Evolutionary conservation across 257 asterid species (phyloP).

Genomic region (Nicotiana attenuata): DNA sequence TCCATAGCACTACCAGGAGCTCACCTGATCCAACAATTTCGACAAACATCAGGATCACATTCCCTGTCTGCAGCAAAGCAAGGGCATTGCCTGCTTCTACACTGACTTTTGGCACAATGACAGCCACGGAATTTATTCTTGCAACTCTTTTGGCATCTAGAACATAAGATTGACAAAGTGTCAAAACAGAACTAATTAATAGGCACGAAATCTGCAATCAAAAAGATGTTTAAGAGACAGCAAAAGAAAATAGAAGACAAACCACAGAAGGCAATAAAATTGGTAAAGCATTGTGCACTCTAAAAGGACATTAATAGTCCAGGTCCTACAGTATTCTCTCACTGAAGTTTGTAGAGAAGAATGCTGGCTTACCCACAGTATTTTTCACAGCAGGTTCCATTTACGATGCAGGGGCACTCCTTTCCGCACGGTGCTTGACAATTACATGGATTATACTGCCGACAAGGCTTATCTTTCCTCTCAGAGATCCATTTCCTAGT

Average conservation of each 20-base stretch:
- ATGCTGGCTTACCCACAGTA: slow-evolving; percentile 80
- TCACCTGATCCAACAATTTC: slow-evolving; percentile 96
- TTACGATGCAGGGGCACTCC: slow-evolving; percentile 78
- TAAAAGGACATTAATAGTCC: background rate
- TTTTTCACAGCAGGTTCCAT: slow-evolving; percentile 91
- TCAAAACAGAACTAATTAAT: background rate
- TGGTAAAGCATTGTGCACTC: background rate
- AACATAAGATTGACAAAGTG: slow-evolving; percentile 14
- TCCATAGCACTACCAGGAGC: slow-evolving; percentile 13
- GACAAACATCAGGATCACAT: slow-evolving; percentile 97
- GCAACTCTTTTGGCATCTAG: slow-evolving; percentile 91
- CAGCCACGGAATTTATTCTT: slow-evolving; percentile 96
- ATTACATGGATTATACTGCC: slow-evolving; percentile 91
- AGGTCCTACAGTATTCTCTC: background rate
- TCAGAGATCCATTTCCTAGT: slow-evolving; percentile 83
- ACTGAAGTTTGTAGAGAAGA: background rate
- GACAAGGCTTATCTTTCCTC: slow-evolving; percentile 88
- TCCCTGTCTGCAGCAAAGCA: slow-evolving; percentile 97
- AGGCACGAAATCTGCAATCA: background rate
- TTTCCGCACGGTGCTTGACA: slow-evolving; percentile 91
- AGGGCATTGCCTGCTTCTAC: slow-evolving; percentile 98
- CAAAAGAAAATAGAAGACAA: background rate
- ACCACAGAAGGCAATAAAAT: background rate
- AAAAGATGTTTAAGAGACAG: background rate
- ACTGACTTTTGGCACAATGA: slow-evolving; percentile 97